Evolutionary conservation across 208 protist genomes (phyloP).

Genomic region (Trypanosomatidae sp.): DNA sequence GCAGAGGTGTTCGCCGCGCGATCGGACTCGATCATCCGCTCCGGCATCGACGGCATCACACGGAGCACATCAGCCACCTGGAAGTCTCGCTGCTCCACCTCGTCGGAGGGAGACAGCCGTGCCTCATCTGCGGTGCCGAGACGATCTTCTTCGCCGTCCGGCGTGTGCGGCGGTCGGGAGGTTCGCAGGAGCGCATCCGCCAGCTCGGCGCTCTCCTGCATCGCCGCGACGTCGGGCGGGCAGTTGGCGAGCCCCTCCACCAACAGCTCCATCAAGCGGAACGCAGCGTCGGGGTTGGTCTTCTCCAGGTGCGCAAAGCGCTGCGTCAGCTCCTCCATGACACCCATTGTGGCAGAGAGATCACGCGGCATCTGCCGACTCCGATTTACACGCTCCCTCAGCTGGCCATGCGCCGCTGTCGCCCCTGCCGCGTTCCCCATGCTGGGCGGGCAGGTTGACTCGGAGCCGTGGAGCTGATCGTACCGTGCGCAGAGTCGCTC

Average conservation of each 20-base stretch:
- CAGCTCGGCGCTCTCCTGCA: conserved; percentile 10
- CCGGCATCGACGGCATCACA: conserved; percentile 29
- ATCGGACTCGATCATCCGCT: conserved; percentile 19
- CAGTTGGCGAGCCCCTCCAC: conserved; percentile 16
- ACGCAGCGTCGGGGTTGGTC: conserved; percentile 1
- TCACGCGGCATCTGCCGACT: conserved; percentile 21
- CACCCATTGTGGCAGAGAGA: not conserved
- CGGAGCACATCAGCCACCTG: conserved; percentile 17
- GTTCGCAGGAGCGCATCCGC: conserved; percentile 10
- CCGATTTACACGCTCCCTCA: conserved; percentile 4
- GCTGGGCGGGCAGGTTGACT: not conserved
- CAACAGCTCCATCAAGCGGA: conserved; percentile 22
- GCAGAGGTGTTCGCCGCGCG: conserved; percentile 25
- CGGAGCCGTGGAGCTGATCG: too few species aligned
- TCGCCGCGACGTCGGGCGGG: conserved; percentile 8
- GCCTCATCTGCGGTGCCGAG: too few species aligned
- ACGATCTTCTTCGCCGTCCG: not conserved
- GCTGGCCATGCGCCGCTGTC: not conserved
- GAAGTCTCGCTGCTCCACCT: too few species aligned
- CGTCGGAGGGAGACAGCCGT: too few species aligned
- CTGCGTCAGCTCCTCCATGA: conserved; percentile 18
- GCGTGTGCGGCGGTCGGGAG: not conserved
- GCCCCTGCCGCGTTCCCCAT: not conserved
- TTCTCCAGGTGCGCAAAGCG: conserved; percentile 16
- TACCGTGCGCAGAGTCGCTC: too few species aligned